These are phyloP conservation scores for Alternaria ventricosa DNA, from an alignment of 2,329 filamentous ascomycete species.

Conservation along the genomic window DNA sequence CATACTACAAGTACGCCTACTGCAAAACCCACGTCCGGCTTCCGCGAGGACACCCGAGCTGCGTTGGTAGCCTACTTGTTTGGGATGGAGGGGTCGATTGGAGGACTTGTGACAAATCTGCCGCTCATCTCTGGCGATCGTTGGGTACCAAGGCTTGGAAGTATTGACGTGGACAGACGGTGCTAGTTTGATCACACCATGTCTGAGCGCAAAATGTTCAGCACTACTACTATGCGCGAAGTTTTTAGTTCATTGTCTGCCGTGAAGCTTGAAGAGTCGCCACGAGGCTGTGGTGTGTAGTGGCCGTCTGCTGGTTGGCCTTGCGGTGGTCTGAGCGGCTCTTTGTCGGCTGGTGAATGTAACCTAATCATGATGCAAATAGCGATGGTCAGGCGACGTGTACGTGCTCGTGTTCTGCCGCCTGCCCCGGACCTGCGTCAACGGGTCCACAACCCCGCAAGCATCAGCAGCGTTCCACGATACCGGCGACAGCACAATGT, in stretches of 20 bases:
- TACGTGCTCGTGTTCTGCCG: not conserved
- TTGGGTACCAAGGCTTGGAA: slow-evolving; percentile 49
- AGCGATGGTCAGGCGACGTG: slow-evolving; percentile 2
- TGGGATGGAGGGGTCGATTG: not conserved
- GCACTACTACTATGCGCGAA: not conserved
- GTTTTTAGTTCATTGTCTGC: not conserved
- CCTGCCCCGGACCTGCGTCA: not conserved
- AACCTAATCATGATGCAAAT: not conserved
- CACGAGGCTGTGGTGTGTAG: not conserved
- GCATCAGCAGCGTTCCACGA: not conserved
- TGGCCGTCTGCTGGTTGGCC: not conserved
- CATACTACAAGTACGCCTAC: not conserved
- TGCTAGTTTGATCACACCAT: not conserved
- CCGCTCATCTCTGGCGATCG: slow-evolving; percentile 61
- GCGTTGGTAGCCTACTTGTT: not conserved
- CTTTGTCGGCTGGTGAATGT: not conserved
- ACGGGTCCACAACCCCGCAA: not conserved
- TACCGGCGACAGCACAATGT: not conserved
- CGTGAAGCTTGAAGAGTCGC: not conserved
- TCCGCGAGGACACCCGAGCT: not conserved
- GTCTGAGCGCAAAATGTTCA: not conserved
- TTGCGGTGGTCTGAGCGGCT: not conserved
- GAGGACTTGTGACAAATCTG: slow-evolving; percentile 50
- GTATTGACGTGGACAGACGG: not conserved
- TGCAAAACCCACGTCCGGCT: not conserved